Base-by-base conservation (phyloP, 148 eudicot species). In the Vaccinium myrtillus region DNA sequence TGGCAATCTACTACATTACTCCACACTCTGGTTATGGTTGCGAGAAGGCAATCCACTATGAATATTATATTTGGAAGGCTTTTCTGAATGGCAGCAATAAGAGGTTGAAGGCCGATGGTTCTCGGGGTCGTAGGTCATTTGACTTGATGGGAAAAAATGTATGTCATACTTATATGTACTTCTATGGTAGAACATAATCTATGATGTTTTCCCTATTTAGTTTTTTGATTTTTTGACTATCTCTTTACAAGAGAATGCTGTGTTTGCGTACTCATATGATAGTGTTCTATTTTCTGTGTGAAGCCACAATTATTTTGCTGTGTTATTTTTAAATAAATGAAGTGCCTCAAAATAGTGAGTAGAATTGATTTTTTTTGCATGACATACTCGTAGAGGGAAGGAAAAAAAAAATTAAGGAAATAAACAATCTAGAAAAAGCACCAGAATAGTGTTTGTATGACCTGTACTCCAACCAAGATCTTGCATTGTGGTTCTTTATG, bases 11-110 rank as follows among this genome's bases (percentile, higher is more conserved):
- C 86, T 91, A 79, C 93, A 91, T 48, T 39, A 84, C 89, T 2
- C 90, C 93, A 1, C 80, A 89, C 71, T 91, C 90, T 82, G 85
- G 85, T 46, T 84, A 88, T 69, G 69, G 80, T 39, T 86, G 84
- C 15, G 94, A 94, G 80, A 90, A 95, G 86, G 92, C 77, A 59
- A 85, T 93, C 0, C 92, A 70, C 54, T 88, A 85, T 61, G 94
- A 87, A 23, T 83, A 87, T 23, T 91, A 92, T 79, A 63, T 87
- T 23, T 80, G 84, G 46, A 85, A 90, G 82, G 89, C 87, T 83
- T 55, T 85, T 46, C 78, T 87, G 3, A 84, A 83, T 81, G 92
- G 85, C 30, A 80, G 63, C 81, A 90, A 86, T 79, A 94, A 93
- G 87, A 90, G 92, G 85, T 85, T 91, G 87, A 92, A 91, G 90